These are phyloP conservation scores for Pichia rugopelliculosa DNA, from an alignment of 805 yeast genomes.

Conservation along the genomic window DNA sequence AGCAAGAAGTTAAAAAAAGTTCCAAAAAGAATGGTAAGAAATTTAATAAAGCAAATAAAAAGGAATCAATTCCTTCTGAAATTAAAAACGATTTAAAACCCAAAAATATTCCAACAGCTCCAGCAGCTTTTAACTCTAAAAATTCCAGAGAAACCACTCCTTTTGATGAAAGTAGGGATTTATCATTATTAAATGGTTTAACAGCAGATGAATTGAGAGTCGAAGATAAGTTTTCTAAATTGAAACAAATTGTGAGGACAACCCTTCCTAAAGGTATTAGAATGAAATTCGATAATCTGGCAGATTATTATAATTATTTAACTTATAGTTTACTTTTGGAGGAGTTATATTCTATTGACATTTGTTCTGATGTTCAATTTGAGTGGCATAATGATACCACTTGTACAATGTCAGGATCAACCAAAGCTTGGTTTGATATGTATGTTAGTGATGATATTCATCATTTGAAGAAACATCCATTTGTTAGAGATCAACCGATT, in stretches of 20 bases:
- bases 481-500: constrained; percentile 50
- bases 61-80: neutral
- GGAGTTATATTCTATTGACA: constrained; percentile 43
- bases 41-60: too few species aligned
- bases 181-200: neutral
- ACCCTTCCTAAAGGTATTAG: constrained; percentile 18
- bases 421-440: constrained; percentile 40
- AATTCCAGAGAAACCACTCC: neutral
- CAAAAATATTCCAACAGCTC: neutral
- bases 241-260: constrained; percentile 15
- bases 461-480: constrained; percentile 51
- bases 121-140: neutral
- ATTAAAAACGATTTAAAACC: neutral
- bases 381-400: constrained; percentile 17
- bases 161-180: neutral
- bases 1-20: neutral
- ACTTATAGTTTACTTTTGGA: constrained; percentile 57
- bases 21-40: neutral
- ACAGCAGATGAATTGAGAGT: neutral
- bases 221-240: constrained; percentile 10
- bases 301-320: constrained; percentile 49
- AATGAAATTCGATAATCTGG: constrained; percentile 37
- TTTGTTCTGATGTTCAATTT: constrained; percentile 40
- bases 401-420: constrained; percentile 36
- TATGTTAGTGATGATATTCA: constrained; percentile 46